Percentiles rank a stretch among this genome's conserved stretches.
phyloP scores from a whole-genome alignment of 2,329 filamentous ascomycete species.

The Westerdykella aurantiaca region DNA sequence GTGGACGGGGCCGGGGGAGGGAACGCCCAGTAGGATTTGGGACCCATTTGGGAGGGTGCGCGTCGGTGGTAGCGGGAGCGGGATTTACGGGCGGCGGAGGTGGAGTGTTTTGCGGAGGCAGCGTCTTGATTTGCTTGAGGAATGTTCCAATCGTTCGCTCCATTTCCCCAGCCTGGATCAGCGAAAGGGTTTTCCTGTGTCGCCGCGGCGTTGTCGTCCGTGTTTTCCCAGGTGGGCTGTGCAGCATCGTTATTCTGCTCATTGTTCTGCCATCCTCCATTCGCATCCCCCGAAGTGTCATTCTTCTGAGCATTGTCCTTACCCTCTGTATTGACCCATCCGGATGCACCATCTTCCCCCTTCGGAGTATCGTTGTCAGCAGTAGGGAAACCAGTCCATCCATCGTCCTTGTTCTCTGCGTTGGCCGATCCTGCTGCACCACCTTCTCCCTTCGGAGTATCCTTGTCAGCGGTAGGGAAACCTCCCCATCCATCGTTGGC shows the following conservation, averaged over 20 bases:
- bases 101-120: neutral
- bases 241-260: neutral
- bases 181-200: neutral
- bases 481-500: neutral
- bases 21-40: constrained; percentile 32
- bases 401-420: neutral
- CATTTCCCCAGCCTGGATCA: neutral
- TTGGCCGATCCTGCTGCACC: neutral
- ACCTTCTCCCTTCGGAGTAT: neutral
- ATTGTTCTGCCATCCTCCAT: neutral
- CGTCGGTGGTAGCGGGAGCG: constrained; percentile 9
- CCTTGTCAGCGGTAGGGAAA: too few relatives aligned
- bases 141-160: neutral
- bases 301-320: neutral
- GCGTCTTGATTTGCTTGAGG: neutral
- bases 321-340: neutral
- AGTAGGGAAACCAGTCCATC: too few relatives aligned
- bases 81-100: constrained; percentile 10
- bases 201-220: neutral
- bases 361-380: neutral
- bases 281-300: neutral
- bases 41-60: constrained; percentile 1
- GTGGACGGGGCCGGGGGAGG: constrained; percentile 8
- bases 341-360: neutral
- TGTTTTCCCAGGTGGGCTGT: too few relatives aligned